A percentile compares a stretch with the other conserved stretches of the same genome.
Evolutionary conservation across 139 green algal genomes (phyloP).

Genomic region (Coccomyxa sp.): DNA sequence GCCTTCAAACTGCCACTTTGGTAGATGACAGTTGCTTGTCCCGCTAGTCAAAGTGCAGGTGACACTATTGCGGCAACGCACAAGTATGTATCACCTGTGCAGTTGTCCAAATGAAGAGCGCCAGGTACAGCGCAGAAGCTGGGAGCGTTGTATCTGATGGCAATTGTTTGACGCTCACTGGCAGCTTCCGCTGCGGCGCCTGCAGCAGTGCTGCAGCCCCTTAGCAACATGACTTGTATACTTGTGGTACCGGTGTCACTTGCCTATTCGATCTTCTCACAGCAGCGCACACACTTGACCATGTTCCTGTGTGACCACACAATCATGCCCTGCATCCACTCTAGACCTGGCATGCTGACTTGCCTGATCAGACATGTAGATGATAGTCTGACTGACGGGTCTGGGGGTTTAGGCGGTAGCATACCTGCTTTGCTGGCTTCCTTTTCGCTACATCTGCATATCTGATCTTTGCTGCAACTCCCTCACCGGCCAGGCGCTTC

Average conservation of each 20-base stretch:
- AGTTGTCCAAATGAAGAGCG: constrained; percentile 46
- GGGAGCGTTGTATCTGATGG: neutral
- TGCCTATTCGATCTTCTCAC: neutral
- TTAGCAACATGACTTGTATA: neutral
- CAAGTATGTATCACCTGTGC: constrained; percentile 24
- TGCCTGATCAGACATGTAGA: neutral
- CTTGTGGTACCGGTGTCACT: neutral
- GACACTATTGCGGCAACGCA: neutral
- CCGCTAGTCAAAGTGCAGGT: neutral
- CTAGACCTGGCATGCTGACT: neutral
- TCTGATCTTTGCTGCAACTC: constrained; percentile 27
- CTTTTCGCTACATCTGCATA: constrained; percentile 42
- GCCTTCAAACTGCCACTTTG: too few relatives aligned
- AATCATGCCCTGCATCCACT: neutral
- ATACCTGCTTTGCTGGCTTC: neutral
- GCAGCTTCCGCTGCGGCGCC: neutral
- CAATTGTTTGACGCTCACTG: neutral
- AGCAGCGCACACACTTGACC: neutral
- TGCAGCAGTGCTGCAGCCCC: neutral
- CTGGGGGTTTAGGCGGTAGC: neutral
- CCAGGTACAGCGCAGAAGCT: constrained; percentile 36
- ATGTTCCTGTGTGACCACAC: neutral
- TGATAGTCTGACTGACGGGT: neutral
- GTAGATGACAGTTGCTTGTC: too few relatives aligned
- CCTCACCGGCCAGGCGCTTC: constrained; percentile 50